Evolutionary conservation across 306 rosid genomes (phyloP), one percentile per base, ranked within the genome.

Genomic region (Hippophae rhamnoides): DNA sequence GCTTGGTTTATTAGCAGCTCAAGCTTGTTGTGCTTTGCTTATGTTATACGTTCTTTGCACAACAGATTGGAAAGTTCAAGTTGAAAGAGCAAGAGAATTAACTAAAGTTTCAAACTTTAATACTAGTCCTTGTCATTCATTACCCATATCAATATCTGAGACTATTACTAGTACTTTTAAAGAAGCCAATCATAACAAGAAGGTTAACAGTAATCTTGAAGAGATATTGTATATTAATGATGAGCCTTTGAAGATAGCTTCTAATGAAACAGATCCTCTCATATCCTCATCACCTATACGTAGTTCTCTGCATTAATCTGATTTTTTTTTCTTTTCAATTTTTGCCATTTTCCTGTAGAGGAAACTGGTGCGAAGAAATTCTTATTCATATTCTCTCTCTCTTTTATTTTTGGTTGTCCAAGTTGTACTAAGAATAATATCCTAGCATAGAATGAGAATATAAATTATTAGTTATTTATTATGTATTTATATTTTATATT

Each of bases 1-100:
- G 99, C 53, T 93, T 5, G 99, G 99, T 41, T 86, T 93, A 75
- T 87, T 93, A 80, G 94, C 97, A 1, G 99, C 99, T 61, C 99
- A 93, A 82, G 94, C 57, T 53, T 69, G 78, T 0, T 93, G 99
- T 12, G 99, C 94, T 2, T 44, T 69, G 51, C 85, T 88, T 61
- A 93, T 93, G 99, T 8, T 93, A 1, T 72, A 71, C 60, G 97
- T 82, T 69, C 94, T 93, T 18, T 68, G 63, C 61, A 80, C 66
- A 23, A 93, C 99, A 0, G 97, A 93, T 52, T 93, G 99, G 99
- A 70, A 65, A 14, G 75, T 66, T 9, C 80, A 84, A 23, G 87
- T 74, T 0, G 68, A 76, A 7, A 81, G 85, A 61, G 95, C 97
- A 4, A 72, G 54, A 40, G 71, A 78, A n/a, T 82, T 93, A 50